Base-by-base conservation (phyloP, 1,284 basidiomycete species). In the Tilletia caries region DNA sequence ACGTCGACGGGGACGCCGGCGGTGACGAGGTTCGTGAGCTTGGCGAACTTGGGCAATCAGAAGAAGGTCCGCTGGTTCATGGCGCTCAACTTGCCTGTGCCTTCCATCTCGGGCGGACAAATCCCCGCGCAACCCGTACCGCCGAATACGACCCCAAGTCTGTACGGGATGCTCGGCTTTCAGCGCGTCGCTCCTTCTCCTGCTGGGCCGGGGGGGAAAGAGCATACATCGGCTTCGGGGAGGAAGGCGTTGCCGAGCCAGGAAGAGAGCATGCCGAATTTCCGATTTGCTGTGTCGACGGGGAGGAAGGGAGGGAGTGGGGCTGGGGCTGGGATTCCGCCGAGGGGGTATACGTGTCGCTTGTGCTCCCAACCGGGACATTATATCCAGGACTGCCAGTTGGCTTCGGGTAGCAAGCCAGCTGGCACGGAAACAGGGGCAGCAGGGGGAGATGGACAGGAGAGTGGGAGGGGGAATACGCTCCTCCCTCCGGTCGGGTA, bases 41-140 rank as follows among this genome's bases (percentile, higher is more conserved):
- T 83, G 1, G 81, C 81, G 3, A 54, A 62, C 23, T 77, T 81
- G 32, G 76, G 71, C 2, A 83, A 83, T 54, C 66, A 68, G 10
- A 67, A 71, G n/a, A 82, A 80, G 68, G 67, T 41, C 33, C 68
- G 78, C 20, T 83, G 81, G 81, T 83, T 83, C 58, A 65, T 80
- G 62, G 81, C 81, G 18, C 66, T 82, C 25, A 75, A 77, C 27
- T 65, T 80, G 2, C 72, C 72, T 18, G n/a, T n/a, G n/a, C n/a
- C n/a, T n/a, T n/a, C n/a, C n/a, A n/a, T n/a, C n/a, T n/a, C n/a
- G n/a, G n/a, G n/a, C n/a, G n/a, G n/a, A n/a, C n/a, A n/a, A n/a
- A n/a, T n/a, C n/a, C n/a, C n/a, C n/a, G n/a, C n/a, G n/a, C n/a
- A n/a, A n/a, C 69, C 29, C 15, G 23, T 41, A 70, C 71, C 3